Base-by-base conservation (phyloP, 2,329 filamentous ascomycete species). In the Pseudonectria buxi region DNA sequence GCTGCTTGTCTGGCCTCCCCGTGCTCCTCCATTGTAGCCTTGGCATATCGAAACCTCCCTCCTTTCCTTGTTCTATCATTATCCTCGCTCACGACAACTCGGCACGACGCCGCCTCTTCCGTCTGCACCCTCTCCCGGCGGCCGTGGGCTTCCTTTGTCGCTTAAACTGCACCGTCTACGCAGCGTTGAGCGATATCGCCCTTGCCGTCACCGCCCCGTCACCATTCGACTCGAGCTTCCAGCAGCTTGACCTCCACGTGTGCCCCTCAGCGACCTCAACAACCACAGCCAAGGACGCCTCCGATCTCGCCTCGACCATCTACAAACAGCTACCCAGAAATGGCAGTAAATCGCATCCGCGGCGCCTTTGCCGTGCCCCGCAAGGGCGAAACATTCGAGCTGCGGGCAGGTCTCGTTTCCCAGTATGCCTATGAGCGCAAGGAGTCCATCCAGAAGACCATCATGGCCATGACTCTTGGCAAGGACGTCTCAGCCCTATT, bases 361-460 rank as follows among this genome's bases (percentile, higher is more conserved):
- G 89, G 85, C 65, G 92, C 90, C 56, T 95, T 98, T 63, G 83
- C 86, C 61, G 82, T 81, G 61, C 92, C 92, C 53, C 81, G 83
- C 57, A 98, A 98, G 71, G 92, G 92, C 62, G 92, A 98, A 69
- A 98, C 92, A 12, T 96, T 95, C 61, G 92, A 98, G 72, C 70
- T 98, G 65, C 83, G 92, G 62, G 87, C 90, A 46, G 92, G 92
- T 26, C 72, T 98, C 61, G 92, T 94, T 46, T 98, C 92, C 46
- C 92, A 98, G 69, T 98, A 96, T 83, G 92, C 92, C 41, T 95
- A 94, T 68, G 92, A 98, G 76, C 83, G 88, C 56, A 98, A 98
- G 66, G 92, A 98, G 71, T 86, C 92, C 15, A 98, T 98, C 53
- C 92, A 98, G 62, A 96, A 95, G 74, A 98, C 92, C 47, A 98